Evolutionary conservation across 257 asterid genomes (phyloP).

Genomic region (Przewalskia tangutica): DNA sequence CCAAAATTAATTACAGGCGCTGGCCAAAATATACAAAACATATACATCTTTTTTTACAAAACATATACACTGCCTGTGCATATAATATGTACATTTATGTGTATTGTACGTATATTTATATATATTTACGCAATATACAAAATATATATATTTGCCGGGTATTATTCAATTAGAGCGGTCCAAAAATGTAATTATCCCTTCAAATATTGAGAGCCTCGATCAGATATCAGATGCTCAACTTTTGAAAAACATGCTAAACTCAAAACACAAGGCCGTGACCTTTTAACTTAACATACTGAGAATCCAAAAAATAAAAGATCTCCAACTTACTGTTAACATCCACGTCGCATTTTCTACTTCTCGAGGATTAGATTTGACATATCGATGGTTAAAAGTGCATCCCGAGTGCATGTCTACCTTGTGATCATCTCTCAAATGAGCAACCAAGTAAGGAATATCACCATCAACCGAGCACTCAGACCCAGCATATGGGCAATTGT

Average conservation of each 20-base stretch:
- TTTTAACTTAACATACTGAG: background rate
- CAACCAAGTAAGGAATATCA: conserved; percentile 14
- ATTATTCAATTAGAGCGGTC: too few relatives aligned
- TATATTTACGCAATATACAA: too few relatives aligned
- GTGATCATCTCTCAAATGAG: conserved; percentile 17
- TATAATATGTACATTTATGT: too few relatives aligned
- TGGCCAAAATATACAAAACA: too few relatives aligned
- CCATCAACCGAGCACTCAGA: conserved; percentile 13
- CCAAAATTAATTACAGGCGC: too few relatives aligned
- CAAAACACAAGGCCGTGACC: background rate
- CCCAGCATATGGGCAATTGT: conserved; percentile 14
- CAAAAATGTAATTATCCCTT: background rate
- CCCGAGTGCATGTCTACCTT: conserved; percentile 19
- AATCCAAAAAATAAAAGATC: background rate
- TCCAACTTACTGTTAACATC: conserved; percentile 11
- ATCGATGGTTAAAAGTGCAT: conserved; percentile 14
- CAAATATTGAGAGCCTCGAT: background rate
- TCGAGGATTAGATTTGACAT: conserved; percentile 16
- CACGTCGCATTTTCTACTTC: conserved; percentile 16
- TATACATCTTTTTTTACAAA: too few relatives aligned
- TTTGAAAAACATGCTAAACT: background rate
- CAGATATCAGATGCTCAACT: background rate
- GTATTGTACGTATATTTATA: too few relatives aligned
- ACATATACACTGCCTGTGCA: too few relatives aligned
- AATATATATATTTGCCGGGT: too few relatives aligned